phyloP scores from a whole-genome alignment of 805 yeast species.

The Danielozyma ontarioensis region DNA sequence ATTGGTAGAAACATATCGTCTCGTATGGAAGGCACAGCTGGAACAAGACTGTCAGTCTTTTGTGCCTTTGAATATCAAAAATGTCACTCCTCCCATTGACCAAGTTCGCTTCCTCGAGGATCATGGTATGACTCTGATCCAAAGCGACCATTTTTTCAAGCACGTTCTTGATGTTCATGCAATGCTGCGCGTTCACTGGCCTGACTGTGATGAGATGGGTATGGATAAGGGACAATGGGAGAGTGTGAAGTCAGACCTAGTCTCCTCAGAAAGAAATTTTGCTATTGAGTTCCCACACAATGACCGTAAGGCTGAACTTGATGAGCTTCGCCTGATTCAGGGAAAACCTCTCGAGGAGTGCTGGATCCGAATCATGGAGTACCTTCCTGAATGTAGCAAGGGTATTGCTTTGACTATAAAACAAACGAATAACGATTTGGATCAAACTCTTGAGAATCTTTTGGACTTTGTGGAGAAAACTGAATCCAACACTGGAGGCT shows the following conservation, averaged over 20 bases:
- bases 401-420: constrained; percentile 13
- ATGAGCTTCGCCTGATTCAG: constrained; percentile 2
- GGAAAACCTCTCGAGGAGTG: constrained; percentile 4
- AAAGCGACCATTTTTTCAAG: constrained; percentile 25
- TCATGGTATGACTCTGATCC: constrained; percentile 20
- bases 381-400: constrained; percentile 14
- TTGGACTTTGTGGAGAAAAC: constrained; percentile 6
- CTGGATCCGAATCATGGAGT: constrained; percentile 15
- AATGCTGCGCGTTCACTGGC: constrained; percentile 6
- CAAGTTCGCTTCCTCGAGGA: neutral
- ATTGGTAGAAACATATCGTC: constrained; percentile 42
- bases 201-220: constrained; percentile 15
- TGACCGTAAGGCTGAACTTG: constrained; percentile 5
- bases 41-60: constrained; percentile 31
- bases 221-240: constrained; percentile 11
- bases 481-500: constrained; percentile 6
- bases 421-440: constrained; percentile 5
- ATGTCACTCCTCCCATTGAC: constrained; percentile 33
- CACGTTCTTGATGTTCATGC: constrained; percentile 13
- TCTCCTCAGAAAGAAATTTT: constrained; percentile 4
- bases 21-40: constrained; percentile 33
- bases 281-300: constrained; percentile 8
- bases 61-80: constrained; percentile 24
- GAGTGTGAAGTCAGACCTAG: constrained; percentile 5
- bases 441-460: constrained; percentile 8